Evolutionary conservation across 495 filamentous ascomycete genomes (phyloP), one percentile per base, ranked within the genome.

Genomic region (Apiosordaria backusii): DNA sequence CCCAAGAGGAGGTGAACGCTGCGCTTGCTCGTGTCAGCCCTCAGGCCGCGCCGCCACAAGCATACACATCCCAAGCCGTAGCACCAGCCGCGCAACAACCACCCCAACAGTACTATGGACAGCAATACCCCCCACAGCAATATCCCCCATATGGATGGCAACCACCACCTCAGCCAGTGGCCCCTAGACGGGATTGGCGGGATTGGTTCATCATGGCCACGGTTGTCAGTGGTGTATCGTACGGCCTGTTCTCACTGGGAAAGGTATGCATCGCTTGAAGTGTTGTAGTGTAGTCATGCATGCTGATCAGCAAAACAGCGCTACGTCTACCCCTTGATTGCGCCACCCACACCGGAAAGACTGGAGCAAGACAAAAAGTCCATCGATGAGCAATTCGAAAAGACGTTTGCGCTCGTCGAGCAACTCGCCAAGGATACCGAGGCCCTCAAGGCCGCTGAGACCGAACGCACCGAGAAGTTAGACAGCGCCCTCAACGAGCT

Each of bases 171-270:
- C 84, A 87, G 19, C 88, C 85, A 64, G 50, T 65, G 6, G 92
- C 95, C 6, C 59, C 59, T 22, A 88, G 87, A 71, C 85, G 95
- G 67, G 95, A 99, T 76, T 99, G 95, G 95, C 85, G 95, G 58
- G 95, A 99, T 71, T 97, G 91, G 90, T 99, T 97, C 75, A 96
- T 97, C 70, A 92, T 96, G 91, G 93, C 93, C 9, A 97, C 93
- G 0, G 89, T 96, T 9, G 88, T 94, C 67, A 89, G 90, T 53
- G 91, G 92, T 50, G 88, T 96, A 4, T 84, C 90, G 7, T 97
- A 96, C 72, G 93, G 92, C 2, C 75, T 95, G n/a, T 97, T 92
- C 74, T 86, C 87, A 70, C 84, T 97, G 10, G 88, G 91, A 65
- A 96, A 96, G n/a, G n/a, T n/a, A n/a, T n/a, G n/a, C n/a, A n/a